These are phyloP conservation scores for Globisporangium takayamanum DNA, from an alignment of 352 stramenopile genomes.

Conservation along the genomic window DNA sequence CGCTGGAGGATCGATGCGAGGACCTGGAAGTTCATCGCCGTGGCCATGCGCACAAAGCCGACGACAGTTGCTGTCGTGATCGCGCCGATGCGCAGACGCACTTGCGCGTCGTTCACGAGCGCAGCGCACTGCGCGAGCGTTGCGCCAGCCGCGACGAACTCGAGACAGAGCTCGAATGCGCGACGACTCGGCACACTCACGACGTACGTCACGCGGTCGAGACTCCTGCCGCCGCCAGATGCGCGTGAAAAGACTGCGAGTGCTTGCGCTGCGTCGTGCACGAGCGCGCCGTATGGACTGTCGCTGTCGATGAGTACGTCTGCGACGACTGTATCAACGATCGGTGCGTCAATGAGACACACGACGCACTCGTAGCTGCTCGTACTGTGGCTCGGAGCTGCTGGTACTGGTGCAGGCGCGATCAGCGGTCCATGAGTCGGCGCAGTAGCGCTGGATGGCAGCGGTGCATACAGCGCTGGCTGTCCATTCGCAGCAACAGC, in stretches of 20 bases:
- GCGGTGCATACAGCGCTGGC: not conserved
- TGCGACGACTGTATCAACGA: constrained; percentile 11
- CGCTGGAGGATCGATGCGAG: constrained; percentile 6
- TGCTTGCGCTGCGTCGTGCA: constrained; percentile 9
- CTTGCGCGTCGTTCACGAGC: constrained; percentile 10
- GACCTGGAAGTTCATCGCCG: constrained; percentile 15
- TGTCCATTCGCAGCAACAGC: not conserved
- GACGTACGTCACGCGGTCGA: constrained; percentile 6
- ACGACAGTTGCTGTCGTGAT: constrained; percentile 2
- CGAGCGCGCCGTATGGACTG: constrained; percentile 5
- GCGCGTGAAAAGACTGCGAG: constrained; percentile 3
- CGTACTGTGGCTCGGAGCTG: not conserved
- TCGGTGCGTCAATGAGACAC: constrained; percentile 10
- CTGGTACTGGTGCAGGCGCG: not conserved
- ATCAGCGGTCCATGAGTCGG: too few species aligned
- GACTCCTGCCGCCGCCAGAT: not conserved
- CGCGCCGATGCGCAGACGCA: not conserved
- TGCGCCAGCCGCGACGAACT: constrained; percentile 5
- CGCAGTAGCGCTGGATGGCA: too few species aligned
- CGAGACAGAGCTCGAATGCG: constrained; percentile 11
- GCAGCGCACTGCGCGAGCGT: constrained; percentile 6
- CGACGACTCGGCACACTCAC: constrained; percentile 5
- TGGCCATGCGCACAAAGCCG: constrained; percentile 9
- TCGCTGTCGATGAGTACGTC: constrained; percentile 13
- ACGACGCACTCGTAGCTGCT: constrained; percentile 5